Evolutionary conservation across 805 yeast species (phyloP), one percentile per base, ranked within the genome.

Genomic region (Candida methanosorbosa): DNA sequence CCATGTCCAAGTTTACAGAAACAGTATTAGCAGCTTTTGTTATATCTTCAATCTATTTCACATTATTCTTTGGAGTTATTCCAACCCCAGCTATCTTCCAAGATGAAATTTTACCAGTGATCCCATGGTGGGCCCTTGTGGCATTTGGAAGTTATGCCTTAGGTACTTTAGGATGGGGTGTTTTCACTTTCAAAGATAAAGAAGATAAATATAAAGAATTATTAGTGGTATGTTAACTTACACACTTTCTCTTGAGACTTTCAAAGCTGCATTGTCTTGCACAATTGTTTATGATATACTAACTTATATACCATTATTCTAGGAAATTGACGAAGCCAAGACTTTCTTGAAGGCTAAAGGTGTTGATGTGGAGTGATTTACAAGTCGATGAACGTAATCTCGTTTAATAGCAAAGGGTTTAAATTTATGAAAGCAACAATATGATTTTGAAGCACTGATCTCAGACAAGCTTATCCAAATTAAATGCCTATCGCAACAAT

Each of bases 61-160:
- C 75, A 3, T 60, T 78, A 19, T 55, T 54, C 39, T 44, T 63
- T 14, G 78, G 77, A 13, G 66, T 68, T 27, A 58, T 80, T 37
- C 86, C 86, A 29, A 57, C 71, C 5, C 63, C 75, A 8, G 56
- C 52, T n/a, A 44, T 53, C 22, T 47, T 79, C 44, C 68, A 64
- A 32, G 48, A 60, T 19, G 76, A 76, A 44, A 68, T 79, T 33
- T 57, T 80, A 41, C 86, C 86, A 9, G 77, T 66, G 23, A 47
- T 80, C 38, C 87, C 87, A 23, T 78, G 70, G 65, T 80, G 86
- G 87, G 70, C 64, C 1, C 59, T 80, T 41, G 81, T 80, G 24
- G 48, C 79, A 2, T 78, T 79, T 53, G 87, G 87, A 20, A 63
- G 81, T 27, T 80, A 76, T 49, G 76, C 86, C 14, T 64, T 79